Evolutionary conservation across 306 rosid genomes (phyloP).

Genomic region (Ammopiptanthus mongolicus): DNA sequence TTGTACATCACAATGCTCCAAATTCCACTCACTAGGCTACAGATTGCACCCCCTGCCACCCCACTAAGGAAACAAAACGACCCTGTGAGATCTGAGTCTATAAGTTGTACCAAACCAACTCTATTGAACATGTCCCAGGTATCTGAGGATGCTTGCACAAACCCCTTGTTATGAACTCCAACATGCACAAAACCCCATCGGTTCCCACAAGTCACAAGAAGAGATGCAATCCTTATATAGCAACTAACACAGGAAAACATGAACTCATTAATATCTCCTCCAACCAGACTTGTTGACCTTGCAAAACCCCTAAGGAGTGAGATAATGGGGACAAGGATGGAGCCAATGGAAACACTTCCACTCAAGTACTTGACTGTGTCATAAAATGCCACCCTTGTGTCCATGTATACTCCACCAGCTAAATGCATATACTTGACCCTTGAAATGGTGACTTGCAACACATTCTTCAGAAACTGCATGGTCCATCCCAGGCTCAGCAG

Average conservation of each 20-base stretch:
- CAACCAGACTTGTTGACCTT: slow-evolving; percentile 38
- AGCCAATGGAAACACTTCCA: slow-evolving; percentile 57
- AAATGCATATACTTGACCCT: slow-evolving; percentile 42
- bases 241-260: slow-evolving; percentile 64
- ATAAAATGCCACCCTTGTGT: slow-evolving; percentile 29
- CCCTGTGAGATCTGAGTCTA: slow-evolving; percentile 59
- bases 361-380: slow-evolving; percentile 32
- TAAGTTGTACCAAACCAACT: slow-evolving; percentile 33
- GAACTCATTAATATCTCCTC: slow-evolving; percentile 54
- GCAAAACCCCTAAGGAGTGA: slow-evolving; percentile 44
- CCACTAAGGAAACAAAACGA: slow-evolving; percentile 66
- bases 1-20: slow-evolving; percentile 50
- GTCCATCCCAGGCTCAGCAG: slow-evolving; percentile 62
- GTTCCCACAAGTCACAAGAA: slow-evolving; percentile 44
- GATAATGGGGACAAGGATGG: slow-evolving; percentile 43
- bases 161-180: slow-evolving; percentile 52
- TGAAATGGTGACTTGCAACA: slow-evolving; percentile 39
- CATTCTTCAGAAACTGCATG: slow-evolving; percentile 55
- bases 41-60: slow-evolving; percentile 46
- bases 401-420: slow-evolving; percentile 13
- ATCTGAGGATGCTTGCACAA: slow-evolving; percentile 53
- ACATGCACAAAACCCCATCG: slow-evolving; percentile 72
- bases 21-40: slow-evolving; percentile 49
- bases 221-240: slow-evolving; percentile 44
- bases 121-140: slow-evolving; percentile 42